Percentiles rank a stretch among this genome's conserved stretches.
phyloP scores from a whole-genome alignment of 805 yeast species.

The Yamadazyma nakazawae region DNA sequence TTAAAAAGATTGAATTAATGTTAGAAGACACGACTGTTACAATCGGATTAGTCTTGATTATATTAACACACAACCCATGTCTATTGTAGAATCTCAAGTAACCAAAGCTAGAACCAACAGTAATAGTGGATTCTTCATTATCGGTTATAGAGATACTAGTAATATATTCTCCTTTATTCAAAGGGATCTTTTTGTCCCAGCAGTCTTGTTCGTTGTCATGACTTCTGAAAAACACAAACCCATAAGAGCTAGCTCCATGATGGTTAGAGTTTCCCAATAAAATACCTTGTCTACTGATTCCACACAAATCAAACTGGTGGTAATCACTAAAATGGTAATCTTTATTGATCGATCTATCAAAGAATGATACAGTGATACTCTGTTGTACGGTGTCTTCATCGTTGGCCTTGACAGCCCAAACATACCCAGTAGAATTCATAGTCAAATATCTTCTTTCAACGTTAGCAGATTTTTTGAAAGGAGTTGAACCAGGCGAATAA shows the following conservation, averaged over 20 bases:
- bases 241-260: slow-evolving; percentile 16
- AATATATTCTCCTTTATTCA: slow-evolving; percentile 53
- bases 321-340: slow-evolving; percentile 86
- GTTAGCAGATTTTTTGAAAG: slow-evolving; percentile 31
- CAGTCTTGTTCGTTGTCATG: slow-evolving; percentile 61
- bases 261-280: slow-evolving; percentile 49
- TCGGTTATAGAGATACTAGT: slow-evolving; percentile 61
- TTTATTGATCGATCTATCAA: slow-evolving; percentile 68
- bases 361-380: slow-evolving; percentile 83
- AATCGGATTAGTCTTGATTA: slow-evolving; percentile 71
- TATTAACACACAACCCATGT: slow-evolving; percentile 67
- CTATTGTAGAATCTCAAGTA: slow-evolving; percentile 67
- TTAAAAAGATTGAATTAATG: slow-evolving; percentile 48
- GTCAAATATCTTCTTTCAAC: slow-evolving; percentile 70
- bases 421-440: slow-evolving; percentile 78
- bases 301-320: slow-evolving; percentile 68
- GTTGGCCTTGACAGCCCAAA: slow-evolving; percentile 60
- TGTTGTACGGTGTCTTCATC: slow-evolving; percentile 30
- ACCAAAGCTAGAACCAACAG: slow-evolving; percentile 75
- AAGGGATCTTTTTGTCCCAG: slow-evolving; percentile 68
- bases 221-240: slow-evolving; percentile 56
- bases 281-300: slow-evolving; percentile 64
- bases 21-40: slow-evolving; percentile 66
- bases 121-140: slow-evolving; percentile 39
- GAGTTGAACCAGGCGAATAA: slow-evolving; percentile 85